Percentiles rank a stretch among this genome's conserved stretches.
phyloP scores from a whole-genome alignment of 2,329 filamentous ascomycete genomes.

The Dothideomycetes sp. region DNA sequence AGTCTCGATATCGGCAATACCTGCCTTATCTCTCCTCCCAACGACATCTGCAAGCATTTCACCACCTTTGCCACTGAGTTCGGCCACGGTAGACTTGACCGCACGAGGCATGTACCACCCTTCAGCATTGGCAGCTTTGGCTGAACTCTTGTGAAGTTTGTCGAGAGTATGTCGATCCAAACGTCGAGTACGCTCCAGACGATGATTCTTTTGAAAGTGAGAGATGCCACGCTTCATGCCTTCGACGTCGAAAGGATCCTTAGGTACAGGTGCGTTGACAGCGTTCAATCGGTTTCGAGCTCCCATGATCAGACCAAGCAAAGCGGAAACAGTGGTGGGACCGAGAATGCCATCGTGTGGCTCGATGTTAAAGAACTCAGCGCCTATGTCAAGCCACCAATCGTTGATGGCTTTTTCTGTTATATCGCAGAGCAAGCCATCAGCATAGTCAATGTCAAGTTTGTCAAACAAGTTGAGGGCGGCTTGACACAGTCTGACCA shows the following conservation, averaged over 20 bases:
- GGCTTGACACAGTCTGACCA: constrained; percentile 85
- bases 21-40: constrained; percentile 69
- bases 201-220: constrained; percentile 83
- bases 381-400: constrained; percentile 93
- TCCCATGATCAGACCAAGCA: constrained; percentile 82
- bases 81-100: constrained; percentile 89
- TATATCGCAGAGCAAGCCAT: constrained; percentile 85
- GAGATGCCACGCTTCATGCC: constrained; percentile 74
- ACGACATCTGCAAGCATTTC: constrained; percentile 96
- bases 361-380: constrained; percentile 85
- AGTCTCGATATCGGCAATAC: constrained; percentile 87
- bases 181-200: constrained; percentile 65
- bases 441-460: constrained; percentile 77
- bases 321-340: constrained; percentile 78
- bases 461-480: constrained; percentile 82
- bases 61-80: constrained; percentile 85
- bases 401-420: constrained; percentile 84
- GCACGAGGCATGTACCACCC: constrained; percentile 88
- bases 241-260: constrained; percentile 84
- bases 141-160: constrained; percentile 70
- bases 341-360: constrained; percentile 88
- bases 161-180: constrained; percentile 78
- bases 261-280: constrained; percentile 71
- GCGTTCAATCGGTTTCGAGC: constrained; percentile 83
- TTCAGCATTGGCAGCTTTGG: constrained; percentile 81